phyloP scores from a whole-genome alignment of 495 filamentous ascomycete genomes.

The Aspergillus taichungensis region DNA sequence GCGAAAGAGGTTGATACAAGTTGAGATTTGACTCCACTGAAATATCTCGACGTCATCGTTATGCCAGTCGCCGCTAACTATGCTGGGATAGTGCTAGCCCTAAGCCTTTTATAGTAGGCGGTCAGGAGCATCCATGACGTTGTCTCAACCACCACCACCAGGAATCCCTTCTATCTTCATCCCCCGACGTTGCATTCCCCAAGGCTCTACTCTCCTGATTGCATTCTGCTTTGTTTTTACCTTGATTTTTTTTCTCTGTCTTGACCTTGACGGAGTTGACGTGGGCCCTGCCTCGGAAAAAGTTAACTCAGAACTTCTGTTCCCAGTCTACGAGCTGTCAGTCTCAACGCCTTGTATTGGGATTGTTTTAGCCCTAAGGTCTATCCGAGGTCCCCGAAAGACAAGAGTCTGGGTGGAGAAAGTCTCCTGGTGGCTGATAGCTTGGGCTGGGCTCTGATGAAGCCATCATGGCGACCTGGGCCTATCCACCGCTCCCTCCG shows the following conservation, averaged over 20 bases:
- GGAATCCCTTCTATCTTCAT: not conserved
- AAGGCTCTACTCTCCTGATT: constrained; percentile 2
- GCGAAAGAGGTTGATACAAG: not conserved
- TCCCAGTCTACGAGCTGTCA: not conserved
- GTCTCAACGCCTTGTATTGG: too few species aligned
- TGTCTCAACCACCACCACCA: constrained; percentile 1
- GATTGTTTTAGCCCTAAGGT: not conserved
- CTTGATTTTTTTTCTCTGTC: not conserved
- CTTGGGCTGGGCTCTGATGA: not conserved
- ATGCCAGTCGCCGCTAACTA: constrained; percentile 16
- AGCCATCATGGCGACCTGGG: constrained; percentile 59
- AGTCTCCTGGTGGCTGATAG: not conserved
- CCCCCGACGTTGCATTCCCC: constrained; percentile 16
- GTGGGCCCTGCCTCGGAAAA: not conserved
- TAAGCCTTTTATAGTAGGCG: constrained; percentile 2
- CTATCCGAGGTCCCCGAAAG: not conserved
- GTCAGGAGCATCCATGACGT: constrained; percentile 24
- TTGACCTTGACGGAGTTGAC: too few species aligned
- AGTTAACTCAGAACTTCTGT: constrained; percentile 2
- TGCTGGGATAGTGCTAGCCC: constrained; percentile 13
- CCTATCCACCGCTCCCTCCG: constrained; percentile 62
- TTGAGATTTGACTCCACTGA: not conserved
- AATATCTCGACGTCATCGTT: constrained; percentile 29
- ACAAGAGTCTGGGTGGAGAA: not conserved
- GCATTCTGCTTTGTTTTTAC: constrained; percentile 1